Evolutionary conservation across 345 rosid genomes (phyloP), one percentile per base, ranked within the genome.

Genomic region (Odontarrhena argentea): DNA sequence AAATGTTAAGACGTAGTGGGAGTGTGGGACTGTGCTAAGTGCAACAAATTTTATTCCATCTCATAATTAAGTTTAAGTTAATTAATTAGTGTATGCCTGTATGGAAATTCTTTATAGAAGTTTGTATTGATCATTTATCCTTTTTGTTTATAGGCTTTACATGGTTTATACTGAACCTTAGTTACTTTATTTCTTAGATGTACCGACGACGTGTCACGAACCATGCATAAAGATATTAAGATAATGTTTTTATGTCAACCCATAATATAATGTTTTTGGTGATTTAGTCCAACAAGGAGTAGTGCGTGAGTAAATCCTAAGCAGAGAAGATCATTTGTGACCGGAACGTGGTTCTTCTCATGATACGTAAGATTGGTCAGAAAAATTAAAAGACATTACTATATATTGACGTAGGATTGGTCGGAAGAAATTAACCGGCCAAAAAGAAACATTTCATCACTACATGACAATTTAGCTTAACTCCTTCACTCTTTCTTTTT

Each of bases 311-410:
- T 13, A 44, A 25, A 53, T 45, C 22, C 3, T 15, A 62, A 62
- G 45, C 49, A 48, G 24, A 61, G 68, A 56, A 64, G 59, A 72
- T 49, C 32, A 56, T 40, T 18, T 32, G 70, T 72, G 70, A 48
- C 70, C 59, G 60, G 65, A 64, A 64, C 76, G 70, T 72, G 65
- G 59, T 46, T 41, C 65, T 56, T 71, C 70, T 71, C 53, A 64
- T 57, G 12, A 71, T 54, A 61, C 46, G 62, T 64, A 55, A 18
- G 56, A 3, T 13, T 64, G 38, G 25, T 30, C 69, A 71, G 68
- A 55, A 28, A 18, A 18, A 18, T 18, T 18, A 71, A 53, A 63
- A 50, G 41, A 36, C 63, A 26, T 63, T 8, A 46, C 32, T 0
- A 28, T 28, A 14, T 8, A 53, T 26, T 62, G 35, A 71, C 63